Evolutionary conservation across 805 yeast species (phyloP).

Genomic region (Metschnikowia noctiluminum): DNA sequence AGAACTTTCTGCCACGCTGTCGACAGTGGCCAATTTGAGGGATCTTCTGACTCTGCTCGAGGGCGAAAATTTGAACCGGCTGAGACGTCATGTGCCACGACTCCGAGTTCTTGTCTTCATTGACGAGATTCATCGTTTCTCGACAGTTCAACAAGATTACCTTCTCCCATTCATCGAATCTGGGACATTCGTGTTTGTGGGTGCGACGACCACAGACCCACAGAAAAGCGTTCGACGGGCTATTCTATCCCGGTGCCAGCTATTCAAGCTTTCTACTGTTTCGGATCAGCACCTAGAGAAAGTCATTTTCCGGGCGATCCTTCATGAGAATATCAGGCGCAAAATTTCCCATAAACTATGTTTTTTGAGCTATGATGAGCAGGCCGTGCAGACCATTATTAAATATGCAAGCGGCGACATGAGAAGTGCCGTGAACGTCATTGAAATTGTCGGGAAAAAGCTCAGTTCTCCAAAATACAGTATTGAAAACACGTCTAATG

Average conservation of each 20-base stretch:
- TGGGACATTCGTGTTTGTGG: slow-evolving; percentile 78
- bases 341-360: slow-evolving; percentile 8
- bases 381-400: slow-evolving; percentile 17
- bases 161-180: slow-evolving; percentile 80
- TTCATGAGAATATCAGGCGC: slow-evolving; percentile 31
- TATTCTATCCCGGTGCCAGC: slow-evolving; percentile 76
- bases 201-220: slow-evolving; percentile 85
- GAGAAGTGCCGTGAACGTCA: slow-evolving; percentile 30
- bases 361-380: slow-evolving; percentile 17
- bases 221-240: slow-evolving; percentile 80
- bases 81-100: slow-evolving; percentile 8
- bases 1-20: slow-evolving; percentile 82
- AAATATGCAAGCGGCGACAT: slow-evolving; percentile 29
- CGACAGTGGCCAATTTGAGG: slow-evolving; percentile 63
- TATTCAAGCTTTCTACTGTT: slow-evolving; percentile 64
- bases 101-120: slow-evolving; percentile 58
- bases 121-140: slow-evolving; percentile 91
- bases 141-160: slow-evolving; percentile 82
- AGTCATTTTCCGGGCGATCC: slow-evolving; percentile 57
- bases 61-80: slow-evolving; percentile 45
- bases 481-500: not conserved
- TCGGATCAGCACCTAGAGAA: slow-evolving; percentile 44
- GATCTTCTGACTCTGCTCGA: slow-evolving; percentile 50
- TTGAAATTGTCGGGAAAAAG: slow-evolving; percentile 28
- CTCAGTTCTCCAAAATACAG: slow-evolving; percentile 2